phyloP scores from a whole-genome alignment of 2,329 filamentous ascomycete species.

The Alternaria angustiovoidea region DNA sequence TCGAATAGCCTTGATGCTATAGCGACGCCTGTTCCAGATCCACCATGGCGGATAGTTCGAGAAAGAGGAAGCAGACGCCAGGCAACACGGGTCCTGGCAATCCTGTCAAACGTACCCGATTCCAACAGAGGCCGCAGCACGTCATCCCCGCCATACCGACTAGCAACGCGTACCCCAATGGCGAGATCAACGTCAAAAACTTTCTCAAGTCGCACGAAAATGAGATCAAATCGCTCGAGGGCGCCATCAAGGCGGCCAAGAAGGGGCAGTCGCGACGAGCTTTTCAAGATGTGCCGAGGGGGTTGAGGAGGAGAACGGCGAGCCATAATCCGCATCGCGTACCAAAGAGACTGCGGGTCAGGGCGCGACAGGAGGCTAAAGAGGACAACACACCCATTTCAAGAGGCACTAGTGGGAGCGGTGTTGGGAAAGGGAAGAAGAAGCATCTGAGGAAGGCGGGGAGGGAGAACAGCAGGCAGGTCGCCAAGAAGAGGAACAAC shows the following conservation, averaged over 20 bases:
- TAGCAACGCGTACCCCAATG: constrained; percentile 67
- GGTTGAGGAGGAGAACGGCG: constrained; percentile 84
- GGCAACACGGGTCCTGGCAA: constrained; percentile 11
- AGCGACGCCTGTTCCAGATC: not conserved
- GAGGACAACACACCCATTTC: constrained; percentile 92
- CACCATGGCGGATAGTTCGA: constrained; percentile 30
- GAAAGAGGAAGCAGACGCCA: constrained; percentile 34
- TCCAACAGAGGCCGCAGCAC: constrained; percentile 35
- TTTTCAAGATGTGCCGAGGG: constrained; percentile 89
- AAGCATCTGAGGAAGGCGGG: constrained; percentile 75
- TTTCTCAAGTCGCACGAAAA: constrained; percentile 88
- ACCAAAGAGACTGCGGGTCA: constrained; percentile 75
- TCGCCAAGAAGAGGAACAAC: constrained; percentile 53
- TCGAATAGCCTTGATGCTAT: not conserved
- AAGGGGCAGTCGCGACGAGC: constrained; percentile 71
- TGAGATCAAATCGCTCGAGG: constrained; percentile 85
- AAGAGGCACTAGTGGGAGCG: constrained; percentile 69
- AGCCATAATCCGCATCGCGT: constrained; percentile 95
- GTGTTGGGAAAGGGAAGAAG: constrained; percentile 53
- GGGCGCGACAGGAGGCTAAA: constrained; percentile 77
- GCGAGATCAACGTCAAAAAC: constrained; percentile 82
- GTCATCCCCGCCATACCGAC: constrained; percentile 42
- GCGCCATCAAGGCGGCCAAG: constrained; percentile 80
- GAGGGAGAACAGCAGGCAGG: constrained; percentile 73
- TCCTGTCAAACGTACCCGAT: constrained; percentile 36